Evolutionary conservation across 2,329 filamentous ascomycete species (phyloP).

Genomic region (Coniochaeta sp.): DNA sequence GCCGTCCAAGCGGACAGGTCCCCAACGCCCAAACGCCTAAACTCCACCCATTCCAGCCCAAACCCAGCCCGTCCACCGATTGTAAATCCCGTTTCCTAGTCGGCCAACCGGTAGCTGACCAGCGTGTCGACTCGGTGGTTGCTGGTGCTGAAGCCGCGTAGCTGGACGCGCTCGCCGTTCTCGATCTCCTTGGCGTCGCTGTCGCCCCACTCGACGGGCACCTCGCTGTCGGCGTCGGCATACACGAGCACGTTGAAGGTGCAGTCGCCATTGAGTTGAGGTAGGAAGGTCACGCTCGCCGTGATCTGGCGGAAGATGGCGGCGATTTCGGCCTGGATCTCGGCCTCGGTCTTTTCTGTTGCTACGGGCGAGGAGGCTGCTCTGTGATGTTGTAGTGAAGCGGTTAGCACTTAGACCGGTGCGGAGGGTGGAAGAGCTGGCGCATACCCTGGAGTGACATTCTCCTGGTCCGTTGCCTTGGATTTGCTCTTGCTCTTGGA

Average conservation of each 20-base stretch:
- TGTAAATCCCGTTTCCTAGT: constrained; percentile 16
- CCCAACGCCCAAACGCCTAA: not conserved
- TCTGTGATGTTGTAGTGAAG: constrained; percentile 8
- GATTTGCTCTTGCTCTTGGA: constrained; percentile 38
- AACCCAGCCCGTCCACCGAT: not conserved
- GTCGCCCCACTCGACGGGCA: constrained; percentile 97
- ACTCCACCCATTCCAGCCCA: not conserved
- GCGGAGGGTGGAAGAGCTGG: not conserved
- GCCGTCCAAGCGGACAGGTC: not conserved
- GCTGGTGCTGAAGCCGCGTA: constrained; percentile 92
- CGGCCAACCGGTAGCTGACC: constrained; percentile 73
- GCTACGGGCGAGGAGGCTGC: constrained; percentile 22
- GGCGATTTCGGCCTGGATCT: constrained; percentile 94
- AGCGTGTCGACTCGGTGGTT: constrained; percentile 92
- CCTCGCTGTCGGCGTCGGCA: constrained; percentile 91
- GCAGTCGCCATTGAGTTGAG: constrained; percentile 88
- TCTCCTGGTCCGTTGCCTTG: constrained; percentile 59
- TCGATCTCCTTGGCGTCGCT: constrained; percentile 95
- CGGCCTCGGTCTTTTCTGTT: constrained; percentile 79
- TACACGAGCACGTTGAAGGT: constrained; percentile 99
- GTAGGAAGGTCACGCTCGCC: constrained; percentile 91
- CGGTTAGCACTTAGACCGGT: constrained; percentile 3
- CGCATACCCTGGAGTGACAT: constrained; percentile 47
- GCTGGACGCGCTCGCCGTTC: constrained; percentile 88
- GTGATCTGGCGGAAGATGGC: constrained; percentile 97